Evolutionary conservation across 1,284 basidiomycete genomes (phyloP), one percentile per base, ranked within the genome.

Genomic region (Termitomyces sp.): DNA sequence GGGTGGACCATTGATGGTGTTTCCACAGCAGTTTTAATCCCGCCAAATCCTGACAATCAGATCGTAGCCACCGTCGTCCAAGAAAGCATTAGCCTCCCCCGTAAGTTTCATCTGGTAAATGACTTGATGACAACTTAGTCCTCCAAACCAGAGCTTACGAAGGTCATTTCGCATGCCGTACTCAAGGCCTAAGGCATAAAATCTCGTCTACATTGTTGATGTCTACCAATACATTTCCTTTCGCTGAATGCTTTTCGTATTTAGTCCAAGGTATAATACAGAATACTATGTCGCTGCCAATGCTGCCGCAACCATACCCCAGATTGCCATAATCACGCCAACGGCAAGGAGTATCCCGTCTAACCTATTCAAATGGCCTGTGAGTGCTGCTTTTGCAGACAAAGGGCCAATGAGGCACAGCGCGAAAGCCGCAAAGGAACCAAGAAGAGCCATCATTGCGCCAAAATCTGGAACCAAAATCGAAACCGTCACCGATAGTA

Each of bases 31-130:
- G 81, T 94, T 46, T 75, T 71, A 26, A 79, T 97, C 53, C 93
- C 94, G 39, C 80, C 85, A 49, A 95, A 94, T 70, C 89, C 88
- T n/a, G 92, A 95, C 71, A 98, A 97, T 72, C 90, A 94, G 67
- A 92, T 97, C 65, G 91, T 94, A 70, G 91, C 94, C 0, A 91
- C 91, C n/a, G 83, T 96, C 40, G 90, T 96, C 43, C 90, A 92
- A 71, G 94, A 97, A 76, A 86, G 81, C 63, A 90, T 97, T 61
- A 88, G 89, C 69, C 77, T 97, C 55, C 85, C 86, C 62, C 94
- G 93, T 95, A 73, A 69, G 91, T 83, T 4, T 40, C 21, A 38
- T 12, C 28, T 34, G 41, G 44, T 8, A 39, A 42, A 41, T 3
- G 13, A 21, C 50, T 49, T 59, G 40, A 2, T 8, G 12, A 36